These are phyloP conservation scores for Blastobotrys ciferrii DNA, from an alignment of 1,139 yeast species.

Conservation along the genomic window DNA sequence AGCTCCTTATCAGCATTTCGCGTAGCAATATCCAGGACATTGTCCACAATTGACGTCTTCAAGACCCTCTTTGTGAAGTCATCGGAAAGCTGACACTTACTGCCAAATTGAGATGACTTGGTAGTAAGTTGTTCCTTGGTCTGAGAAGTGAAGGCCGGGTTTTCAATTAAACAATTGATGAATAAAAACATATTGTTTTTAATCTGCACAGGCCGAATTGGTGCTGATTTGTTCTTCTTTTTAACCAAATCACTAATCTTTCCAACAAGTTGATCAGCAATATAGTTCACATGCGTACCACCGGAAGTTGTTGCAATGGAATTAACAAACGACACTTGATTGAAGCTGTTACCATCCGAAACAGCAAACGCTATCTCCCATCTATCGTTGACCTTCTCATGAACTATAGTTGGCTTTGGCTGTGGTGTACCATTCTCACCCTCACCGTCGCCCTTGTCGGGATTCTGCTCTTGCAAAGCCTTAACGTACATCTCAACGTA, in stretches of 20 bases:
- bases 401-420: conserved; percentile 64
- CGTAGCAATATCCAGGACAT: conserved; percentile 76
- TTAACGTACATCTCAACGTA: conserved; percentile 89
- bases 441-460: conserved; percentile 36
- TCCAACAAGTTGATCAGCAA: conserved; percentile 78
- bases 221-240: conserved; percentile 69
- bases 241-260: conserved; percentile 72
- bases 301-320: conserved; percentile 97
- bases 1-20: conserved; percentile 86
- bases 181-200: conserved; percentile 88
- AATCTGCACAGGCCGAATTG: conserved; percentile 84
- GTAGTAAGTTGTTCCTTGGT: conserved; percentile 96
- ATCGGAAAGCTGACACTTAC: conserved; percentile 71
- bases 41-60: conserved; percentile 80
- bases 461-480: conserved; percentile 51
- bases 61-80: conserved; percentile 69
- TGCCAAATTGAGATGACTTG: conserved; percentile 83
- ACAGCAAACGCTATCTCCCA: conserved; percentile 98
- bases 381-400: conserved; percentile 71
- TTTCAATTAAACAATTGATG: conserved; percentile 88
- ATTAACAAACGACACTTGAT: conserved; percentile 95
- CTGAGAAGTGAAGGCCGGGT: conserved; percentile 97
- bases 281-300: conserved; percentile 90
- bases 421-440: conserved; percentile 31
- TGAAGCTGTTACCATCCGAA: conserved; percentile 76